Base-by-base conservation (phyloP, 495 filamentous ascomycete species). In the Durotheca rogersii region DNA sequence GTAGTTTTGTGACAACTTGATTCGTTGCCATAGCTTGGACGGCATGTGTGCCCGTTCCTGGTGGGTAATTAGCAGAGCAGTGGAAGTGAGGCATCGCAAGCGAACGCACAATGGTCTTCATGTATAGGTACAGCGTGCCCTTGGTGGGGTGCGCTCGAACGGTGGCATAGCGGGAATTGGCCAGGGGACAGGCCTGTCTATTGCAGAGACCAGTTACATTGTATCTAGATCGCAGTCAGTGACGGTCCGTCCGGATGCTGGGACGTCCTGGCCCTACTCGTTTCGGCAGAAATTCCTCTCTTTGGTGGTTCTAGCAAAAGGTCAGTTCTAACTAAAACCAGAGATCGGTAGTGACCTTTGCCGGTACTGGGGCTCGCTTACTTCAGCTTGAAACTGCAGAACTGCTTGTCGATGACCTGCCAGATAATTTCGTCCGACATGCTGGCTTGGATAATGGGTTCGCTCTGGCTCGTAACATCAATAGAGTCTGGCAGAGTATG, bases 341-440 rank as follows among this genome's bases (percentile, higher is more conserved):
- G n/a, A n/a, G n/a, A n/a, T n/a, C n/a, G n/a, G n/a, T n/a, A n/a
- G n/a, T n/a, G n/a, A n/a, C n/a, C n/a, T n/a, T n/a, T n/a, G n/a
- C n/a, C n/a, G n/a, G n/a, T n/a, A n/a, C n/a, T n/a, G 12, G 9
- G 33, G 33, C 37, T 38, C 9, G 71, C 79, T 66, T 72, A 93
- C 87, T 97, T 97, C 52, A 97, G 77, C 61, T 96, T 97, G 75
- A 90, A 97, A 37, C 88, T 84, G 72, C 93, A 98, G 67, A 96
- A 96, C 69, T 96, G 89, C 71, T 96, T 84, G 12, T 49, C 35
- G 20, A 96, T 95, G 45, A 94, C 83, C 62, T 91, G 86, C 93
- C 93, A 98, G 60, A 98, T 89, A 56, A 98, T 94, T 69, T 97
- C 93, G 78, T 98, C 93, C 35, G 89, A 95, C 59, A 87, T 81